Evolutionary conservation across 129 eudicot genomes (phyloP).

Genomic region (Chrysanthemum seticuspe): DNA sequence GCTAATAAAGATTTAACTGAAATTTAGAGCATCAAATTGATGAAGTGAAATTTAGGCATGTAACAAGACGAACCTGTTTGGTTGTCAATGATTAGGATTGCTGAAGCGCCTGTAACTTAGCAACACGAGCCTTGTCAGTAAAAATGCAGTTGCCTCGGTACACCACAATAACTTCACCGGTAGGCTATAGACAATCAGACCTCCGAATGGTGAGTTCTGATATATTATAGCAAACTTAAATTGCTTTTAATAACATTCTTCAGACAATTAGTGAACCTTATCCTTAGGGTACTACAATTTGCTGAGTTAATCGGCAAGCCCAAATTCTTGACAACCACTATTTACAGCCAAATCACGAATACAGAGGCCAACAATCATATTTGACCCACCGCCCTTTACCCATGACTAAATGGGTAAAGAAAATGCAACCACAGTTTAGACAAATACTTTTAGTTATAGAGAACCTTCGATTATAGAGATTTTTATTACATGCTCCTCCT

Average conservation of each 20-base stretch:
- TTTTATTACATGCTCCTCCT: too few relatives aligned
- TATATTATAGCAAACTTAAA: slow-evolving; percentile 30
- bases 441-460: not conserved
- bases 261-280: slow-evolving; percentile 49
- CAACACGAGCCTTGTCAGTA: slow-evolving; percentile 83
- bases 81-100: slow-evolving; percentile 79
- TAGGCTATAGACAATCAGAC: slow-evolving; percentile 58
- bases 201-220: slow-evolving; percentile 43
- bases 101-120: slow-evolving; percentile 98
- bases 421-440: slow-evolving; percentile 39
- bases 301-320: slow-evolving; percentile 89
- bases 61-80: slow-evolving; percentile 46
- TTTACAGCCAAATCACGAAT: slow-evolving; percentile 85
- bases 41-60: too few relatives aligned
- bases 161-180: slow-evolving; percentile 95
- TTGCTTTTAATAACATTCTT: slow-evolving; percentile 26
- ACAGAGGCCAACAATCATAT: slow-evolving; percentile 62
- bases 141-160: slow-evolving; percentile 98
- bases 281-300: slow-evolving; percentile 75
- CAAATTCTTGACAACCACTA: slow-evolving; percentile 95
- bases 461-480: not conserved
- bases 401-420: slow-evolving; percentile 73
- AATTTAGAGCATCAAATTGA: too few relatives aligned
- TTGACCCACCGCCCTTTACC: slow-evolving; percentile 84
- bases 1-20: too few relatives aligned